Conservation (phyloP, 495 filamentous ascomycete genomes). For the Penicillium odoratum region DNA sequence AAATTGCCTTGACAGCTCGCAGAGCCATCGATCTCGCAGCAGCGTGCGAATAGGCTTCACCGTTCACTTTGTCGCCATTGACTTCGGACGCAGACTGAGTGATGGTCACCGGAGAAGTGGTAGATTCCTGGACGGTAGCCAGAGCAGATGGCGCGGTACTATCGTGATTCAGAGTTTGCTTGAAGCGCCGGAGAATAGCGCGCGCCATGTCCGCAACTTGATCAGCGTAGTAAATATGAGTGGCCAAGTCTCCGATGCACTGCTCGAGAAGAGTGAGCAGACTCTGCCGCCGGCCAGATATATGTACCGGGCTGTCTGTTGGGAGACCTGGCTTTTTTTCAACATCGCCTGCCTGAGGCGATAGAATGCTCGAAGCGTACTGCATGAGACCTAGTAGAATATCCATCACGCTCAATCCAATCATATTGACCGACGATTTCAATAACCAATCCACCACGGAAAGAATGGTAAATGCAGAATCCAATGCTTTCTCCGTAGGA, state of each 20-base stretch:
- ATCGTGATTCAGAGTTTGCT: constrained; percentile 53
- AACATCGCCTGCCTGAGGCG: constrained; percentile 44
- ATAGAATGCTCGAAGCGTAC: constrained; percentile 72
- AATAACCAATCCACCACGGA: constrained; percentile 78
- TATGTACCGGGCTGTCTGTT: constrained; percentile 17
- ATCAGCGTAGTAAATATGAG: constrained; percentile 91
- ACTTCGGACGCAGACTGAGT: constrained; percentile 14
- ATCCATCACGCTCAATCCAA: constrained; percentile 92
- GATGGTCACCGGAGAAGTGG: constrained; percentile 10
- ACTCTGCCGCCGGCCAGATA: constrained; percentile 49
- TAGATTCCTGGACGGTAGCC: constrained; percentile 43
- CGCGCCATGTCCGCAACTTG: constrained; percentile 90
- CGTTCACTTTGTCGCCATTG: constrained; percentile 32
- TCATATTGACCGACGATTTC: constrained; percentile 84
- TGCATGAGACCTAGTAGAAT: constrained; percentile 77
- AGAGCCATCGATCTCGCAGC: constrained; percentile 74
- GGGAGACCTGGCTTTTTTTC: constrained; percentile 22
- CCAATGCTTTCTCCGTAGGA: constrained; percentile 63
- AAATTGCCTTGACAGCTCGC: constrained; percentile 75
- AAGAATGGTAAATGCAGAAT: constrained; percentile 68
- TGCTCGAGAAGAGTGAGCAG: constrained; percentile 67
- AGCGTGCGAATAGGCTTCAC: constrained; percentile 65
- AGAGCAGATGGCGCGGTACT: constrained; percentile 34
- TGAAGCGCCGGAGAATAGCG: constrained; percentile 72
- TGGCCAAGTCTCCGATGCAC: constrained; percentile 83